A percentile compares a stretch with the other conserved stretches of the same genome.
These are phyloP conservation scores for Fonsecaea nubica DNA, from an alignment of 2,329 filamentous ascomycete genomes.

Conservation along the genomic window DNA sequence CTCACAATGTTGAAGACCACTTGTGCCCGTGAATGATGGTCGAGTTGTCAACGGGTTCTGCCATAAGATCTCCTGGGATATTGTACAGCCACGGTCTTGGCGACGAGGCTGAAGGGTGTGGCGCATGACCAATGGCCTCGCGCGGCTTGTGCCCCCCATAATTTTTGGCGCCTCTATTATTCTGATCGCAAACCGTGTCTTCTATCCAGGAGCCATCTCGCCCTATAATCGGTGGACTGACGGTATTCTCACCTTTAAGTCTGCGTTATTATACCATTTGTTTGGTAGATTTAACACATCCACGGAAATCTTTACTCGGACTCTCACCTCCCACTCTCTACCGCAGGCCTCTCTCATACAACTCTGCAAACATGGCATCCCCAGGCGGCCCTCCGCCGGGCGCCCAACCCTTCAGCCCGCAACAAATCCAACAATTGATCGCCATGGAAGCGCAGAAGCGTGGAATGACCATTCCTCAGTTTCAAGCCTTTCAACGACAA, in stretches of 20 bases:
- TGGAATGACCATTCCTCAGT: conserved; percentile 84
- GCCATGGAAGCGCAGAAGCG: conserved; percentile 75
- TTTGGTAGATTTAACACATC: neutral
- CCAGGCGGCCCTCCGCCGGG: conserved; percentile 29
- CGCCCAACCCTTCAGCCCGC: conserved; percentile 29
- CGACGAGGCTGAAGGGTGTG: conserved; percentile 4
- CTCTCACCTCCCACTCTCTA: neutral
- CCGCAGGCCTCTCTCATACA: neutral
- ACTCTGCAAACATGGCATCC: conserved; percentile 43
- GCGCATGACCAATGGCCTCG: neutral
- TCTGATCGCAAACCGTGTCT: conserved; percentile 30
- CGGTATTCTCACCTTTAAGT: neutral
- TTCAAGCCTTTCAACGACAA: conserved; percentile 62
- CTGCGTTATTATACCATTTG: neutral
- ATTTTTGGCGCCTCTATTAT: conserved; percentile 5
- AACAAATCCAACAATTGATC: conserved; percentile 39
- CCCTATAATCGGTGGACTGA: neutral
- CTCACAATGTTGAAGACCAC: neutral
- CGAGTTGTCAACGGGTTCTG: neutral
- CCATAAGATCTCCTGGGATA: neutral
- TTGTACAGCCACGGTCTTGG: conserved; percentile 10
- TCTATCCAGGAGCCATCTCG: conserved; percentile 9
- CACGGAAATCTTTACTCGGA: neutral
- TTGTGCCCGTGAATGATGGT: neutral
- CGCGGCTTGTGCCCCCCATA: neutral